These are phyloP conservation scores for Polyplosphaeria fusca DNA, from an alignment of 495 filamentous ascomycete species.

Conservation along the genomic window DNA sequence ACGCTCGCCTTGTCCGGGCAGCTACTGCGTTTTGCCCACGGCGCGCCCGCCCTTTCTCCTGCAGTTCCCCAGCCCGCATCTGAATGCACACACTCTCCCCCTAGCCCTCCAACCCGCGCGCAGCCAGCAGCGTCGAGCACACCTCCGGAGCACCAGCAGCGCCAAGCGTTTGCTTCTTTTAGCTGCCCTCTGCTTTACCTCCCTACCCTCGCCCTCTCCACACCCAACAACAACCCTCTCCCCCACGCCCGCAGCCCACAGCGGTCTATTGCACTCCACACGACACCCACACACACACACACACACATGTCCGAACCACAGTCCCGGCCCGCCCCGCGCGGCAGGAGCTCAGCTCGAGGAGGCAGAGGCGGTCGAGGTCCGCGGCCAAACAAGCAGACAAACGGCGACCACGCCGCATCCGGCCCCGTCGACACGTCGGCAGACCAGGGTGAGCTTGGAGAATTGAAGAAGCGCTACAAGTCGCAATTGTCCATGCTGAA, in stretches of 20 bases:
- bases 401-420: slow-evolving; percentile 55
- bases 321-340: slow-evolving; percentile 72
- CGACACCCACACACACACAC: slow-evolving; percentile 17
- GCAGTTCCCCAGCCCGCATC: background rate
- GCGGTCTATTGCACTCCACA: background rate
- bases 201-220: slow-evolving; percentile 8
- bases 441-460: slow-evolving; percentile 85
- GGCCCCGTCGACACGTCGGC: slow-evolving; percentile 58
- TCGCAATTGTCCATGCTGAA: slow-evolving; percentile 70
- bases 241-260: slow-evolving; percentile 10
- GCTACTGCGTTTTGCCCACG: too few species aligned
- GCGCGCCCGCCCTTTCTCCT: background rate
- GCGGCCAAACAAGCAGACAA: slow-evolving; percentile 61
- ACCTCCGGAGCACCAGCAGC: background rate
- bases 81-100: background rate
- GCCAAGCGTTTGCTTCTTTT: slow-evolving; percentile 25
- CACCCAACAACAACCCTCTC: background rate
- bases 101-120: background rate
- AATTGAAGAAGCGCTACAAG: slow-evolving; percentile 86
- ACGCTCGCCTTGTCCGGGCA: too few species aligned
- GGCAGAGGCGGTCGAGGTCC: slow-evolving; percentile 67
- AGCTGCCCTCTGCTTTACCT: slow-evolving; percentile 14
- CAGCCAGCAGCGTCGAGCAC: background rate
- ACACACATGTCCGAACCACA: slow-evolving; percentile 87
- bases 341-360: slow-evolving; percentile 76